Base-by-base conservation (phyloP, 805 yeast species). In the Kodamaea kakaduensis region DNA sequence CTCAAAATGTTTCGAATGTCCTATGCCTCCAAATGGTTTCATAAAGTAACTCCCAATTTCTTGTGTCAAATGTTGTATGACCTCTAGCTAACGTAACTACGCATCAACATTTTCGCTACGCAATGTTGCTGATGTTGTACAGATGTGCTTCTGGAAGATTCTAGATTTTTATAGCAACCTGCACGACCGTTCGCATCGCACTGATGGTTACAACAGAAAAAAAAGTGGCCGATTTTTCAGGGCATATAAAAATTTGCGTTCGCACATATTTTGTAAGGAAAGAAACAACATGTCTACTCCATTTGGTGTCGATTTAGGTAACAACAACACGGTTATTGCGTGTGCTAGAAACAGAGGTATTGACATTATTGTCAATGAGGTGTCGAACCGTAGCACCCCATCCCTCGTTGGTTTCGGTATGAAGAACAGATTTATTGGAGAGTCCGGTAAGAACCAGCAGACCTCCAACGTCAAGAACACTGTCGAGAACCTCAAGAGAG, bases 341-440 rank as follows among this genome's bases (percentile, higher is more conserved):
- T 67, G 95, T 60, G 98, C 98, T 45, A 84, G 90, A 64, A 93
- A 90, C 79, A 82, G 97, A 73, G 97, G 97, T 59, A 93, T 93
- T 59, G 99, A 93, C 66, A 82, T 93, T 55, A 86, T 93, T 55
- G 97, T 93, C 69, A 93, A 93, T 63, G 99, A 93, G 69, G 97
- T 93, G 32, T 89, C 97, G 39, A 93, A 93, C 82, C 84, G 99
- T 68, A 66, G 94, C 49, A 93, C 99, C 21, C 98, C 99, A 47
- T 59, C 78, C 5, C 63, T 86, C 48, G 93, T 93, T 50, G 97
- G 96, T 21, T 93, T 93, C 52, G 97, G 97, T 50, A 60, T 58
- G 47, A 86, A 84, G 69, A 81, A 77, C 76, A 81, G 99, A 71
- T 81, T 77, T 58, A 78, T 93, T 50, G 99, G 99, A 60, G 99